Percentiles rank a stretch among this genome's conserved stretches.
Conservation (phyloP, 148 eudicot species). For the Fallopia convolvulus region DNA sequence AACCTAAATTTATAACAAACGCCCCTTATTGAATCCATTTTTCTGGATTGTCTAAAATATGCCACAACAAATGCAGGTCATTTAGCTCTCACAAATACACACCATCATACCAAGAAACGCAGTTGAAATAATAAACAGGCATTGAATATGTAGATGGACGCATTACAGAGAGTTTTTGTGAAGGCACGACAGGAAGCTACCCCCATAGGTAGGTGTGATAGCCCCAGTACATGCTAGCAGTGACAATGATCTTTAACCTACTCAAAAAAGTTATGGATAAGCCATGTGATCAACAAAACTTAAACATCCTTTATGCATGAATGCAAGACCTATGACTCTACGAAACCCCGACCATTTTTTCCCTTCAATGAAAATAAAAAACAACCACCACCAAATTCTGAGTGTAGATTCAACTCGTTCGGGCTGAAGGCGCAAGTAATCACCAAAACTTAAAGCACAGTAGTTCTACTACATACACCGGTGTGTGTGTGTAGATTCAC, state of each 20-base stretch:
- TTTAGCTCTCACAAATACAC: neutral
- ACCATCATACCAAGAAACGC: neutral
- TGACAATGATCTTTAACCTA: constrained; percentile 7
- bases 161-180: constrained; percentile 8
- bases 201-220: neutral
- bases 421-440: neutral
- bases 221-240: constrained; percentile 4
- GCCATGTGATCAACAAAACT: constrained; percentile 3
- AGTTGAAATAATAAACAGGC: neutral
- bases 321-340: constrained; percentile 3
- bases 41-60: neutral
- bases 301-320: constrained; percentile 2
- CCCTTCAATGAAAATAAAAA: neutral
- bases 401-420: neutral
- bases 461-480: neutral
- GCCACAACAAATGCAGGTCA: neutral
- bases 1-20: too few relatives aligned
- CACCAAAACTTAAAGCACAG: neutral
- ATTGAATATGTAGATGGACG: constrained; percentile 2
- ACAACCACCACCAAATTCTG: neutral
- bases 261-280: neutral
- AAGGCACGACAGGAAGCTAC: neutral
- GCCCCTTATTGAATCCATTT: too few relatives aligned
- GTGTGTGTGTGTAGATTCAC: neutral
- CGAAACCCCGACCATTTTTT: neutral